These are phyloP conservation scores for Erysimum cheiri DNA, from an alignment of 441 rosid species.

Conservation along the genomic window DNA sequence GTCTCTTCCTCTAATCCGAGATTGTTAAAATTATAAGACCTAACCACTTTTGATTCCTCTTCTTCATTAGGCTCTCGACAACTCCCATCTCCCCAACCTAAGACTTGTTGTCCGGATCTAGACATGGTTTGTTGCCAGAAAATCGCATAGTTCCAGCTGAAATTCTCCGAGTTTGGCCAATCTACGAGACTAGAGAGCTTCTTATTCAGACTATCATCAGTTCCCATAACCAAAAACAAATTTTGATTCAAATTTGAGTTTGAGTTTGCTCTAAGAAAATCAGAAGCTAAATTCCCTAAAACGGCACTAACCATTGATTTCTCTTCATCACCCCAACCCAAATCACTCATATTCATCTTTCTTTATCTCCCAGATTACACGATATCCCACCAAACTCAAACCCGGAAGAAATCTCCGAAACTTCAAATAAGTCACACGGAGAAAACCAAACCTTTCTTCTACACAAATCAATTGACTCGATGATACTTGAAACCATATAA, in stretches of 20 bases:
- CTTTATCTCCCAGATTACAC: slow-evolving; percentile 50
- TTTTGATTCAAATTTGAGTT: slow-evolving; percentile 69
- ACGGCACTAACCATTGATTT: slow-evolving; percentile 68
- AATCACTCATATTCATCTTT: slow-evolving; percentile 55
- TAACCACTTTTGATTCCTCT: slow-evolving; percentile 57
- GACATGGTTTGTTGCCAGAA: slow-evolving; percentile 92
- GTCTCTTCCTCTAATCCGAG: slow-evolving; percentile 61
- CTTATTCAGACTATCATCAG: slow-evolving; percentile 73
- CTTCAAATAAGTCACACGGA: slow-evolving; percentile 21
- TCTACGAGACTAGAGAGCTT: slow-evolving; percentile 95
- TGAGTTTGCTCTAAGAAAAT: slow-evolving; percentile 74
- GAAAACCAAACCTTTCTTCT: slow-evolving; percentile 38
- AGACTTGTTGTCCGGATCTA: slow-evolving; percentile 78
- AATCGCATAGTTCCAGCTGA: slow-evolving; percentile 94
- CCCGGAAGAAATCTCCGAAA: slow-evolving; percentile 25
- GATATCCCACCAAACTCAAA: slow-evolving; percentile 27
- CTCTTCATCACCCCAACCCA: slow-evolving; percentile 78
- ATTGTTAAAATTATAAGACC: slow-evolving; percentile 42
- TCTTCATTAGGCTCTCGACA: slow-evolving; percentile 84
- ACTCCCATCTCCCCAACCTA: slow-evolving; percentile 95
- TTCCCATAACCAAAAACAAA: slow-evolving; percentile 61
- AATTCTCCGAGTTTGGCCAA: slow-evolving; percentile 66
- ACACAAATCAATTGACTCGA: slow-evolving; percentile 28
- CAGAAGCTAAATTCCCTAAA: slow-evolving; percentile 76
- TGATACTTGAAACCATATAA: slow-evolving; percentile 41